Evolutionary conservation across 2,329 filamentous ascomycete genomes (phyloP), one percentile per base, ranked within the genome.

Genomic region (Fusarium nurragi): DNA sequence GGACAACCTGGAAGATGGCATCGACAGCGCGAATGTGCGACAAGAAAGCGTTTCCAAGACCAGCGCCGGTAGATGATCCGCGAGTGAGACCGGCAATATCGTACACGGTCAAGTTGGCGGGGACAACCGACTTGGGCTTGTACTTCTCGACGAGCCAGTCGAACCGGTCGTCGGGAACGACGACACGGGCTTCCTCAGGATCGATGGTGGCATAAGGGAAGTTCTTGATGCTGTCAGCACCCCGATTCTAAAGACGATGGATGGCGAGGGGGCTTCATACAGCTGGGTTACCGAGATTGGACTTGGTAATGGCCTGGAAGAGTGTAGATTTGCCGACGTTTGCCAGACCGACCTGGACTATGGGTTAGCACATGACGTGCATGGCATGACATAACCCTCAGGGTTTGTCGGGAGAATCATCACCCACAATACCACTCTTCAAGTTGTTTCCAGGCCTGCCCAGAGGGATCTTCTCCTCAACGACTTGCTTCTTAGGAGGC

Each of bases 261-360:
- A 60, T 65, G 70, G 67, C 72, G 70, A 71, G 70, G 68, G 71
- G 71, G 73, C 69, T 73, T 85, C 88, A 80, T 85, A 92, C 90
- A 84, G 95, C 95, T 74, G 96, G 96, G 84, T 98, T 99, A 82
- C 96, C 95, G 75, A 99, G 90, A 69, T 89, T 88, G 81, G 91
- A 97, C 86, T 97, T 98, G 77, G 95, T 99, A 81, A 99, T 97
- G 77, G 95, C 93, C 85, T 99, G 96, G 88, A 99, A 99, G 74
- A 99, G 89, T 30, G 96, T 99, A 70, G 95, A 99, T 85, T 99
- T 99, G 80, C 95, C 95, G 73, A 99, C 96, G 81, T 99, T 99
- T 80, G 95, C 95, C 75, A 99, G 89, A 82, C 95, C 95, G 80
- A 99, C 93, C 93, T 97, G 75, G 73, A 73, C 46, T 52, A 56